Conservation (phyloP, 2,329 filamentous ascomycete genomes). For the Microcyclospora pomicola region DNA sequence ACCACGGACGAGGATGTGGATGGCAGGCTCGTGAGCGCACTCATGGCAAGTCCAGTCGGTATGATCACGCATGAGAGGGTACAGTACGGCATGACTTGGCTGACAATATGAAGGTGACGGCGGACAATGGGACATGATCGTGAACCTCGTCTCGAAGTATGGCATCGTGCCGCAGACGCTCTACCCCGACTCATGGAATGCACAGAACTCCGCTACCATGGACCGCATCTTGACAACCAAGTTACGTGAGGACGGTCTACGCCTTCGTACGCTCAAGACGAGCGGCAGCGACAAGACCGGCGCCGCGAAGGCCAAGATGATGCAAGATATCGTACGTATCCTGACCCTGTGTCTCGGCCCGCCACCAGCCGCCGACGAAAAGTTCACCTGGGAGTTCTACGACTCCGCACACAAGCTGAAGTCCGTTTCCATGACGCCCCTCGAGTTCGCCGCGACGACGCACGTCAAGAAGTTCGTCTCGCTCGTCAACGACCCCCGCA, state of each 20-base stretch:
- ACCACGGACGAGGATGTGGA: constrained; percentile 59
- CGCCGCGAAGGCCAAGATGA: constrained; percentile 55
- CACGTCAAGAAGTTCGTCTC: constrained; percentile 60
- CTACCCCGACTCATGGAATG: constrained; percentile 73
- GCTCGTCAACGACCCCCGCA: constrained; percentile 73
- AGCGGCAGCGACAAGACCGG: constrained; percentile 22
- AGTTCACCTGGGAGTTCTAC: constrained; percentile 70
- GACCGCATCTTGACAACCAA: constrained; percentile 68
- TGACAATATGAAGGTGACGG: constrained; percentile 43
- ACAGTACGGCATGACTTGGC: constrained; percentile 86
- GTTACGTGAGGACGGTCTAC: constrained; percentile 71
- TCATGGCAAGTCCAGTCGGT: constrained; percentile 54
- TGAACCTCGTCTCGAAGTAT: constrained; percentile 74
- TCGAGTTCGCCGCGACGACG: constrained; percentile 54
- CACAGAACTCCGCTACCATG: constrained; percentile 54
- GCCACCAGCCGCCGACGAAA: constrained; percentile 52
- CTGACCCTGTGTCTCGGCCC: constrained; percentile 73
- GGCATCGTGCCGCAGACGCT: constrained; percentile 65
- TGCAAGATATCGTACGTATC: constrained; percentile 67
- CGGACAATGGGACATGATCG: constrained; percentile 80
- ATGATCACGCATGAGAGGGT: constrained; percentile 48
- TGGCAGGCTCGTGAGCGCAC: constrained; percentile 54
- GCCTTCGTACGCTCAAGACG: constrained; percentile 46
- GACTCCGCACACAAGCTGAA: constrained; percentile 54
- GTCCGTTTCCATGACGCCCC: constrained; percentile 50